A percentile compares a stretch with the other conserved stretches of the same genome.
These are phyloP conservation scores for Helianthus tuberosus DNA, from an alignment of 129 eudicot species.

Conservation along the genomic window DNA sequence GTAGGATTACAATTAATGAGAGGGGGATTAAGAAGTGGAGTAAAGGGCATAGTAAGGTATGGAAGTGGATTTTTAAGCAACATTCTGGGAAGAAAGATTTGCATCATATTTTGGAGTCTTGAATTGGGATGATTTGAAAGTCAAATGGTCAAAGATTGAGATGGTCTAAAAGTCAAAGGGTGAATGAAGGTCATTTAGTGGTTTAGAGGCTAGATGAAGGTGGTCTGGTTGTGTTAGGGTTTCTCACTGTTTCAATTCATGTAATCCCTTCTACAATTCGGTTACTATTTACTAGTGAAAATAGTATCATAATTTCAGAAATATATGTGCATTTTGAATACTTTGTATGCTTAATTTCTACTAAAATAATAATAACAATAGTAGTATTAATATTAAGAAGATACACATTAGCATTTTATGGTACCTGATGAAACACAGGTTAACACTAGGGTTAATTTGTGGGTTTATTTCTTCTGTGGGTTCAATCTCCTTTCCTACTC, in stretches of 20 bases:
- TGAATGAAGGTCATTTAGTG: slow-evolving; percentile 20
- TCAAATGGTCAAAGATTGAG: slow-evolving; percentile 13
- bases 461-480: no score
- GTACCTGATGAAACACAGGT: no score
- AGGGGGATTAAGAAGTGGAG: slow-evolving; percentile 61
- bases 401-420: neutral
- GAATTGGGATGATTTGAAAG: slow-evolving; percentile 27
- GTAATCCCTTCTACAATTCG: slow-evolving; percentile 20
- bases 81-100: slow-evolving; percentile 62
- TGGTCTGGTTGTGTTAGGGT: slow-evolving; percentile 32
- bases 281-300: slow-evolving; percentile 20
- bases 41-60: slow-evolving; percentile 64
- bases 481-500: no score
- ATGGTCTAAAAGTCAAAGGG: slow-evolving; percentile 18
- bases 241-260: slow-evolving; percentile 4
- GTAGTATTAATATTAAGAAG: neutral
- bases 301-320: slow-evolving; percentile 26
- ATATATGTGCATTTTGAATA: slow-evolving; percentile 26
- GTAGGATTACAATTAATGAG: slow-evolving; percentile 65
- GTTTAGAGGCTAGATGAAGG: slow-evolving; percentile 27
- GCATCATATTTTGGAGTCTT: slow-evolving; percentile 41
- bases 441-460: no score
- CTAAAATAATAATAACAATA: neutral
- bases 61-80: slow-evolving; percentile 86
- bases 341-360: slow-evolving; percentile 28